A percentile compares a stretch with the other conserved stretches of the same genome.
These are phyloP conservation scores for Collybia mongolica DNA, from an alignment of 768 basidiomycete genomes.

Conservation along the genomic window DNA sequence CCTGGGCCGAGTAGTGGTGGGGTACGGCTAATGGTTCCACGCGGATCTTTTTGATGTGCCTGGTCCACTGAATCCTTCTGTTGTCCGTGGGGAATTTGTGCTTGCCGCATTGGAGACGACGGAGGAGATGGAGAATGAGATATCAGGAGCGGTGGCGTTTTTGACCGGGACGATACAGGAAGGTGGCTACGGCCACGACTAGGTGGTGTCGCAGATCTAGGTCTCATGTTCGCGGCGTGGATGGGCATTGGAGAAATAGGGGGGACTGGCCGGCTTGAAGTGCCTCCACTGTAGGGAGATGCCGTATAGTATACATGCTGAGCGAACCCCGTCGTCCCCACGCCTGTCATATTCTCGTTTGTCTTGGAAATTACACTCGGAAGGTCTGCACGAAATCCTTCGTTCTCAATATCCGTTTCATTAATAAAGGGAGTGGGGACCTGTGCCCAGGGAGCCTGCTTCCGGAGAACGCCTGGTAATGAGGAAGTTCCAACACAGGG, in stretches of 20 bases:
- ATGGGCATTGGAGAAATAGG: neutral
- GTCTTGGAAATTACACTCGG: constrained; percentile 54
- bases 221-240: neutral
- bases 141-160: constrained; percentile 37
- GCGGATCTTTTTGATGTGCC: neutral
- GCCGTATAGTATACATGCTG: constrained; percentile 34
- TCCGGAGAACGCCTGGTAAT: constrained; percentile 42
- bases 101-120: constrained; percentile 1
- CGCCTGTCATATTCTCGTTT: constrained; percentile 64
- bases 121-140: constrained; percentile 20
- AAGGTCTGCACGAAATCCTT: constrained; percentile 38
- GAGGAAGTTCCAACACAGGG: constrained; percentile 11
- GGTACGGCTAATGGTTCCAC: constrained; percentile 4
- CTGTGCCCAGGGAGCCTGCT: constrained; percentile 63
- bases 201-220: constrained; percentile 5
- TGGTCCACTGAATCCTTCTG: neutral
- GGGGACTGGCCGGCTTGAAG: neutral
- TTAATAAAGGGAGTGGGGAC: constrained; percentile 61
- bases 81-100: neutral
- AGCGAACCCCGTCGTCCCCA: constrained; percentile 41
- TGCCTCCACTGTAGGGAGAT: too few relatives aligned
- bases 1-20: constrained; percentile 53
- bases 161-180: constrained; percentile 33
- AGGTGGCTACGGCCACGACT: constrained; percentile 16
- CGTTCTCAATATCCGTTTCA: constrained; percentile 23